A percentile compares a stretch with the other conserved stretches of the same genome.
Conservation (phyloP, 2,329 filamentous ascomycete species). For the Sporothrix phasma region DNA sequence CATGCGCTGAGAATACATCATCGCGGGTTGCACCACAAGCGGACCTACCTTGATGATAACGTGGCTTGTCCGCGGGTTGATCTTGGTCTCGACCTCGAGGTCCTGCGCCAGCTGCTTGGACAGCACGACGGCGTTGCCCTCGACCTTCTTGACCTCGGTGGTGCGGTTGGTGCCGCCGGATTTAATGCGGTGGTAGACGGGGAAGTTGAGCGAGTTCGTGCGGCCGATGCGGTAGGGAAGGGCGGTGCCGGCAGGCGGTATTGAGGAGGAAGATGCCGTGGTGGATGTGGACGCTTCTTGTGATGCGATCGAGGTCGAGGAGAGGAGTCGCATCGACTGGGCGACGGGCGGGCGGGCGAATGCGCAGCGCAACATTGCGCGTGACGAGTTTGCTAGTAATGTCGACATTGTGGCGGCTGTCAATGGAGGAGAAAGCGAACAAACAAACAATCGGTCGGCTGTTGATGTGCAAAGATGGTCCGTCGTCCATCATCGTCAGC, state of each 20-base stretch:
- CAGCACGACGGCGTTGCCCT: slow-evolving; percentile 59
- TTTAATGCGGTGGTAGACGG: slow-evolving; percentile 67
- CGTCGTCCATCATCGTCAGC: not conserved
- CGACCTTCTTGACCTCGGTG: slow-evolving; percentile 68
- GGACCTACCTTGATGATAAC: slow-evolving; percentile 61
- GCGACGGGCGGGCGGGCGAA: not conserved
- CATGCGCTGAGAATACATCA: too few species aligned
- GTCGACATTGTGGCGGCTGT: not conserved
- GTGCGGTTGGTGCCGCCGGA: slow-evolving; percentile 65
- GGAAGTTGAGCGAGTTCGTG: slow-evolving; percentile 59
- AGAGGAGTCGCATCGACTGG: not conserved
- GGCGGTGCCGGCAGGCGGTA: slow-evolving; percentile 7
- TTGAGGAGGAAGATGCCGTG: not conserved
- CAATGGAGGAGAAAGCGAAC: not conserved
- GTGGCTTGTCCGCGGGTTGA: slow-evolving; percentile 57
- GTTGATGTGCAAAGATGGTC: not conserved
- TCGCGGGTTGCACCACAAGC: not conserved
- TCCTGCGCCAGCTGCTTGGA: slow-evolving; percentile 51
- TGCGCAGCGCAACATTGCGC: not conserved
- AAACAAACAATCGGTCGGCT: not conserved
- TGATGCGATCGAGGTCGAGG: not conserved
- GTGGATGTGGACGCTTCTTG: not conserved
- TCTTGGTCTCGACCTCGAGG: slow-evolving; percentile 45
- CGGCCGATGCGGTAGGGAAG: slow-evolving; percentile 57
- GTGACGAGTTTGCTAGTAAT: not conserved